Base-by-base conservation (phyloP, 345 rosid genomes). In the Nasturtium officinale region DNA sequence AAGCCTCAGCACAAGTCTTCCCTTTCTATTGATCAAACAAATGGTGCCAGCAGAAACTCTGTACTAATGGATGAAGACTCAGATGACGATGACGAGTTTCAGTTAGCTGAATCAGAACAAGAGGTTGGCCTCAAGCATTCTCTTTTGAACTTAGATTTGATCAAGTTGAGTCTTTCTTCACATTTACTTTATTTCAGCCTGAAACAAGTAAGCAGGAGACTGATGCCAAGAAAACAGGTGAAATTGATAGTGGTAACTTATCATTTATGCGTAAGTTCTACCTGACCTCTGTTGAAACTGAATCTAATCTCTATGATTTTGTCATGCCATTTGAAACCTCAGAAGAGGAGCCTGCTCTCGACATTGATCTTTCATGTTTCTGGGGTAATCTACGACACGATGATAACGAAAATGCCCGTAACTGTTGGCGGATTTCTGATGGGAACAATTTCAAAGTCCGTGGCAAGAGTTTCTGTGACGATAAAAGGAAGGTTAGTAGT, bases 371-470 rank as follows among this genome's bases (percentile, higher is more conserved):
- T 53, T 90, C 98, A 67, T 86, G 90, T 77, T 90, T 96, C 77
- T 80, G 82, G 57, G 98, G 98, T 47, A 96, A 87, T 82, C 81
- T 92, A 71, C 85, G 90, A 16, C 90, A 11, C n/a, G 90, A 96
- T 87, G 97, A 89, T 65, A 84, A 75, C 59, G 99, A 92, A 54
- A 90, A 86, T 60, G 81, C 92, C 61, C 97, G 97, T 69, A 76
- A 96, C 76, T 87, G 99, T 83, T 96, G 99, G 99, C 81, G 74
- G 73, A 79, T 89, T 60, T 86, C 98, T 65, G 87, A 89, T 82
- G 98, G 90, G 64, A 85, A 86, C 82, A 96, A 92, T 78, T 96
- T 96, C 78, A 81, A 90, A 87, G 90, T 96, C 73, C 99, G 99
- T 56, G 87, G 97, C 86, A 87, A 83, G 87, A 82, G 81, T 69